Evolutionary conservation across 2,329 filamentous ascomycete species (phyloP).

Genomic region (Chaetomium strumarium): DNA sequence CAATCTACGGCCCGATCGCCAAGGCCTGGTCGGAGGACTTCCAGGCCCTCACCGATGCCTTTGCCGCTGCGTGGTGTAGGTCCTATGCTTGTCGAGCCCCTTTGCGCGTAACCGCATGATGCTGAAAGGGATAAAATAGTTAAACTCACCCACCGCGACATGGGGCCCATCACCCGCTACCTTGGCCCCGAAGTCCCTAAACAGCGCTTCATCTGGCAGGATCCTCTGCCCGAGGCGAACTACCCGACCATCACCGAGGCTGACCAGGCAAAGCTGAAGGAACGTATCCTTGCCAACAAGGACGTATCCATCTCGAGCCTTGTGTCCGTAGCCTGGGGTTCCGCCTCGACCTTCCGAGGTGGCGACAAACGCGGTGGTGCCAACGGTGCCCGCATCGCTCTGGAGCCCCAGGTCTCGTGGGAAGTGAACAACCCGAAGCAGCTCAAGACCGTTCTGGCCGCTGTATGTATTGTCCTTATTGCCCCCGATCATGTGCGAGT

Average conservation of each 20-base stretch:
- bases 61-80: constrained; percentile 62
- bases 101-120: neutral
- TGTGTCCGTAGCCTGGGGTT: constrained; percentile 61
- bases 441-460: constrained; percentile 46
- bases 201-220: constrained; percentile 69
- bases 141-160: constrained; percentile 76
- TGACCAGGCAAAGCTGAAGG: constrained; percentile 62
- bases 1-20: constrained; percentile 69
- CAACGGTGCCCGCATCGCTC: constrained; percentile 72
- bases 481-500: too few species aligned
- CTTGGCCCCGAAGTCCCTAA: constrained; percentile 67
- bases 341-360: constrained; percentile 66
- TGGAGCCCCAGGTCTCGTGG: constrained; percentile 67
- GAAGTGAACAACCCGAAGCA: constrained; percentile 66
- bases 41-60: constrained; percentile 52
- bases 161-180: constrained; percentile 66
- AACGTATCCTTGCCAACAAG: constrained; percentile 53
- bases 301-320: constrained; percentile 56
- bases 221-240: constrained; percentile 58
- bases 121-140: constrained; percentile 28
- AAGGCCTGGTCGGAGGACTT: constrained; percentile 56
- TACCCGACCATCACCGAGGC: constrained; percentile 54
- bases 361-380: constrained; percentile 78
- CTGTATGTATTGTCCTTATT: neutral
- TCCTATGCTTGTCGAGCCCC: neutral